Evolutionary conservation across 2,329 filamentous ascomycete species (phyloP).

Genomic region (Clathrospora elynae): DNA sequence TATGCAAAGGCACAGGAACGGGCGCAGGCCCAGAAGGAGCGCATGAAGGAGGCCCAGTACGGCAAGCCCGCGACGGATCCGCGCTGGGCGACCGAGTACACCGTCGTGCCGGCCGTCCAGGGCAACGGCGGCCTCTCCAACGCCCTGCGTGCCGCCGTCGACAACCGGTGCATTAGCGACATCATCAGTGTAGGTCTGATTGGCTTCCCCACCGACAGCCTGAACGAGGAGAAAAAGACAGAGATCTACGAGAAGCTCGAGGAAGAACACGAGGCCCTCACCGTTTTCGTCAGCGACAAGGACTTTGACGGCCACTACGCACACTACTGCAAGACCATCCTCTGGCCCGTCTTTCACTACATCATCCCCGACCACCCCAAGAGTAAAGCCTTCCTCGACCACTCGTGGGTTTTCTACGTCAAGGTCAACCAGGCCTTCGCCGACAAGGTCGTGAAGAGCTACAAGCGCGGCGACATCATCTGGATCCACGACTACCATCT

Average conservation of each 20-base stretch:
- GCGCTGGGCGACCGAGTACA: conserved; percentile 75
- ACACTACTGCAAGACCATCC: conserved; percentile 95
- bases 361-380: conserved; percentile 97
- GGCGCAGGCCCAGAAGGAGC: conserved; percentile 35
- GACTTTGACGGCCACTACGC: conserved; percentile 94
- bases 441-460: conserved; percentile 85
- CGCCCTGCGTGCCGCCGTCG: conserved; percentile 77
- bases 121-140: conserved; percentile 93
- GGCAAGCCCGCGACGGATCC: conserved; percentile 46
- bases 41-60: conserved; percentile 19
- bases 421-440: conserved; percentile 93
- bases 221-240: conserved; percentile 75
- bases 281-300: conserved; percentile 85
- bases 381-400: conserved; percentile 96
- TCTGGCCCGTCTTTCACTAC: conserved; percentile 98
- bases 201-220: conserved; percentile 89
- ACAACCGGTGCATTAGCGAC: conserved; percentile 71
- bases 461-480: conserved; percentile 89
- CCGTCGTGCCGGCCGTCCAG: conserved; percentile 81
- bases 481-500: conserved; percentile 98
- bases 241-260: conserved; percentile 83
- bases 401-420: conserved; percentile 94
- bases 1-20: conserved; percentile 59
- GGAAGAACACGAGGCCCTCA: conserved; percentile 79
- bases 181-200: conserved; percentile 91